Evolutionary conservation across 805 yeast genomes (phyloP).

Genomic region (Blastobotrys mokoenaii): DNA sequence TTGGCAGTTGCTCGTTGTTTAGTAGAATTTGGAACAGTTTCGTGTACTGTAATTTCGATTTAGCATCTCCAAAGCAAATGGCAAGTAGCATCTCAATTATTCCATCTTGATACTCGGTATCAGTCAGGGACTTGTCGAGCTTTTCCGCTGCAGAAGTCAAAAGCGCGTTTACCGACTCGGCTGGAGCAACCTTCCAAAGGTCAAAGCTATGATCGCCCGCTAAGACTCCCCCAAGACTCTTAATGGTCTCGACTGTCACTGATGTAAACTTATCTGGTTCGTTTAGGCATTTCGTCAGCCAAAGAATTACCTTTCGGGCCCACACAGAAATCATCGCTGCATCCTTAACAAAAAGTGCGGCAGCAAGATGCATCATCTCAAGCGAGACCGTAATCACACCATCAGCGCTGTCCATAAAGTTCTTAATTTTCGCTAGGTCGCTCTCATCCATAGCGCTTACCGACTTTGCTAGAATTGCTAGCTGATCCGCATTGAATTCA

Average conservation of each 20-base stretch:
- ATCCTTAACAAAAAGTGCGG: conserved; percentile 1
- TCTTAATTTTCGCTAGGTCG: background rate
- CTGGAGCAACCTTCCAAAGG: conserved; percentile 16
- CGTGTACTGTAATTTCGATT: conserved; percentile 28
- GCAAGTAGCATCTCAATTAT: too few species aligned
- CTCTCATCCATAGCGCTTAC: background rate
- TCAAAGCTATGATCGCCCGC: background rate
- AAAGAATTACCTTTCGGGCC: conserved; percentile 15
- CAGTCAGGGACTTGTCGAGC: too few species aligned
- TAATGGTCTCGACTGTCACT: background rate
- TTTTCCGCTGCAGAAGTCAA: too few species aligned
- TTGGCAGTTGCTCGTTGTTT: conserved; percentile 39
- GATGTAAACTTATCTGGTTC: conserved; percentile 6
- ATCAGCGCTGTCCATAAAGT: background rate
- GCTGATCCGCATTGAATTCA: background rate
- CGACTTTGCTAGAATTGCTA: conserved; percentile 1
- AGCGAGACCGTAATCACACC: conserved; percentile 6
- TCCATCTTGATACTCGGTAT: too few species aligned
- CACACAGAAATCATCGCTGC: conserved; percentile 4
- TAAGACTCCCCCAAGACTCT: conserved; percentile 23
- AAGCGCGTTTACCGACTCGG: conserved; percentile 20
- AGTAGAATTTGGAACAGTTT: conserved; percentile 57
- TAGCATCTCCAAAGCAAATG: too few species aligned
- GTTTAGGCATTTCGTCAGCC: conserved; percentile 19
- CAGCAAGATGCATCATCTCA: conserved; percentile 8